Evolutionary conservation across 257 asterid genomes (phyloP).

Genomic region (Przewalskia tangutica): DNA sequence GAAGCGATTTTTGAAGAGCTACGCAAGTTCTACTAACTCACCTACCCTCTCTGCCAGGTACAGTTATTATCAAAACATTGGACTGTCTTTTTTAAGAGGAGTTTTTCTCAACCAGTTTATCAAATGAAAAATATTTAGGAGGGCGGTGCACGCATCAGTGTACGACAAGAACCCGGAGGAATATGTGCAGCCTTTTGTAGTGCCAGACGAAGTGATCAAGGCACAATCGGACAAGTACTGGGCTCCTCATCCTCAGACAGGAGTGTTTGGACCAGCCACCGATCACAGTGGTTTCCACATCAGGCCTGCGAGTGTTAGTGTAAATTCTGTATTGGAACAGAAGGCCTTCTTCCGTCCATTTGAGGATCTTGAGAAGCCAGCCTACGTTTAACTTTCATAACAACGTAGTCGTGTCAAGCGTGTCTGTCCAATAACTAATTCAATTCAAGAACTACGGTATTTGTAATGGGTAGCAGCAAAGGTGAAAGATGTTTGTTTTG

Average conservation of each 20-base stretch:
- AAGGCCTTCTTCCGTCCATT: slow-evolving; percentile 72
- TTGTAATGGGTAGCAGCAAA: not conserved
- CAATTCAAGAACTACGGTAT: not conserved
- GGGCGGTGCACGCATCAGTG: slow-evolving; percentile 59
- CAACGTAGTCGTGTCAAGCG: not conserved
- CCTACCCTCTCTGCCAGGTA: slow-evolving; percentile 1
- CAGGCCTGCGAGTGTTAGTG: slow-evolving; percentile 1
- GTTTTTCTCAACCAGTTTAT: too few relatives aligned
- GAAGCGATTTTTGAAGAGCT: slow-evolving; percentile 7
- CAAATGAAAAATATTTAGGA: slow-evolving; percentile 18
- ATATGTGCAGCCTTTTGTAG: slow-evolving; percentile 25
- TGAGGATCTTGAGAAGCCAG: slow-evolving; percentile 77
- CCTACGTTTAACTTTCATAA: not conserved
- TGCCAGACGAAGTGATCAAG: slow-evolving; percentile 52
- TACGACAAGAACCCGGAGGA: slow-evolving; percentile 88
- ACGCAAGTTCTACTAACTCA: not conserved
- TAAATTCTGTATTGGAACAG: slow-evolving; percentile 68
- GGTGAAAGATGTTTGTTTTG: not conserved
- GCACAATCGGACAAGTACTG: slow-evolving; percentile 47
- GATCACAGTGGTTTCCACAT: slow-evolving; percentile 24
- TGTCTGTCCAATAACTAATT: not conserved
- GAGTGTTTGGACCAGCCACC: slow-evolving; percentile 69
- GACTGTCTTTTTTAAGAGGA: not conserved
- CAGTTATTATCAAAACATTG: not conserved
- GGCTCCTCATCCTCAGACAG: slow-evolving; percentile 81